Evolutionary conservation across 1,139 yeast species (phyloP), one percentile per base, ranked within the genome.

Genomic region (Protomyces inouyei): DNA sequence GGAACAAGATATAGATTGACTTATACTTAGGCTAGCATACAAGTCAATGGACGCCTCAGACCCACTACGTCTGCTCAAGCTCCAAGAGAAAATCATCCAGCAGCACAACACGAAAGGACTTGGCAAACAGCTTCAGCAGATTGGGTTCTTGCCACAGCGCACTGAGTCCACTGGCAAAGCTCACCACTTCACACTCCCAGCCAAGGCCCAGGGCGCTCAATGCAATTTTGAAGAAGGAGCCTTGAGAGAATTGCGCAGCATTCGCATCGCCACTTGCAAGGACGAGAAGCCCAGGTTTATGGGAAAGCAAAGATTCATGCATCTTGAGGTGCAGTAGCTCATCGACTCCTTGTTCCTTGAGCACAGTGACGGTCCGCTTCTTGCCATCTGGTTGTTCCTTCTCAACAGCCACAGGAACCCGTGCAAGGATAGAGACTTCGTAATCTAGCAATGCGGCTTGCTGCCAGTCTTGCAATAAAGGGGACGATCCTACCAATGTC

Each of bases 321-420:
- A 64, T 64, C 37, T 64, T 64, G 25, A 64, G 40, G 46, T 64
- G 66, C 23, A 64, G 25, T 23, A 64, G 40, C 25, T 64, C 65
- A 32, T 64, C 66, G 37, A 64, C 65, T n/a, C 66, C 66, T 40
- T 60, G 65, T 35, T 64, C 66, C 18, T 54, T 61, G 46, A 21
- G 16, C 4, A n/a, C n/a, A 10, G 46, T 35, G 6, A 14, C 21
- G 9, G 18, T 35, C 23, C 12, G 6, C 12, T n/a, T 14, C n/a
- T 5, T 35, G n/a, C 55, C 55, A 18, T 32, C 55, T 18, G 21
- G 16, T 12, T n/a, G 28, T 12, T n/a, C 51, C n/a, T 9, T n/a
- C 9, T 37, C 45, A 12, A 21, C 14, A 4, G 18, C 2, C 1
- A 51, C 45, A 10, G 52, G 38, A n/a, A 64, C 65, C 5, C 63